Evolutionary conservation across 2,329 filamentous ascomycete genomes (phyloP).

Genomic region (Dendrostoma leiphaemia): DNA sequence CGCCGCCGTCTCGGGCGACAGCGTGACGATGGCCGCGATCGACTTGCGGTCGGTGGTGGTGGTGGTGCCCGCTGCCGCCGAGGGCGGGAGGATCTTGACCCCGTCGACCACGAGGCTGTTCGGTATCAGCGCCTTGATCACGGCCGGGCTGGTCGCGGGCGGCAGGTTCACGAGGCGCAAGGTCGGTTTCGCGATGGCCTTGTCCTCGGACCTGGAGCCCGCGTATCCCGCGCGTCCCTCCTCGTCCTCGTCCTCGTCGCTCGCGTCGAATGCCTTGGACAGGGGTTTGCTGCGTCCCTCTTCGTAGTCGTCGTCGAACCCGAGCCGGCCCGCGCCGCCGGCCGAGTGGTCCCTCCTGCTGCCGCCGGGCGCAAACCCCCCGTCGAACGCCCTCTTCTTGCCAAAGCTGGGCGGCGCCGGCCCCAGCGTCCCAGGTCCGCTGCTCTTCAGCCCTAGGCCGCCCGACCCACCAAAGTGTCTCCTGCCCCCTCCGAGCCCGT

Average conservation of each 20-base stretch:
- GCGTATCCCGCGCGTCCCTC: constrained; percentile 33
- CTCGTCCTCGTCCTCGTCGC: constrained; percentile 53
- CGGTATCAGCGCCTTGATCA: constrained; percentile 59
- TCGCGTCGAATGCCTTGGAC: constrained; percentile 71
- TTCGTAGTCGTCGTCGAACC: constrained; percentile 38
- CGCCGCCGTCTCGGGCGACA: constrained; percentile 76
- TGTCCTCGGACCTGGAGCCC: constrained; percentile 48
- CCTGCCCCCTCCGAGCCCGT: constrained; percentile 39
- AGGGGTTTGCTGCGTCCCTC: constrained; percentile 41
- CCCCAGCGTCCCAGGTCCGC: constrained; percentile 62
- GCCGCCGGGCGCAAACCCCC: constrained; percentile 38
- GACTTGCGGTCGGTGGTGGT: constrained; percentile 70
- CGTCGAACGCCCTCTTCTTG: constrained; percentile 54
- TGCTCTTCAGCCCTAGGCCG: constrained; percentile 50
- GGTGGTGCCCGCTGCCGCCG: constrained; percentile 47
- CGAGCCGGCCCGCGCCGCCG: constrained; percentile 30
- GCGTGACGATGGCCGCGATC: constrained; percentile 73
- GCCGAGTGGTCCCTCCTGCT: constrained; percentile 29
- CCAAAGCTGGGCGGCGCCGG: constrained; percentile 48
- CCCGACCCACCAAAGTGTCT: constrained; percentile 64
- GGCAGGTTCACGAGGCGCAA: constrained; percentile 60
- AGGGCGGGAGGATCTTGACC: constrained; percentile 65
- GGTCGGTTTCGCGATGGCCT: constrained; percentile 61
- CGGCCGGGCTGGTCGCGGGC: constrained; percentile 56
- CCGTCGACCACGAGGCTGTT: constrained; percentile 65